Evolutionary conservation across 768 basidiomycete species (phyloP).

Genomic region (Boletus rubroflammeus): DNA sequence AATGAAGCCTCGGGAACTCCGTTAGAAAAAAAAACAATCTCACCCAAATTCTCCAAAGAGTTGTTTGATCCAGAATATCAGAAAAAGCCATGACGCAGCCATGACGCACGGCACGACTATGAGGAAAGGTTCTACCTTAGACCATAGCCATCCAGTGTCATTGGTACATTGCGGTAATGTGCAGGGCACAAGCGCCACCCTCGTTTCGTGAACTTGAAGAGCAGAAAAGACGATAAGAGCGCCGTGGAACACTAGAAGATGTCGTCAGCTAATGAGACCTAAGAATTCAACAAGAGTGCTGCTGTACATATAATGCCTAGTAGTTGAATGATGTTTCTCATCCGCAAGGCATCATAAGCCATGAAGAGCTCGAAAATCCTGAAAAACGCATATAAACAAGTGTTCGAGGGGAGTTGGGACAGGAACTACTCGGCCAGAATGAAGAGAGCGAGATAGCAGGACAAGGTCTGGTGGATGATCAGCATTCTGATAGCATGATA

Average conservation of each 20-base stretch:
- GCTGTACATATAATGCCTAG: conserved; percentile 63
- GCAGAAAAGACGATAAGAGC: conserved; percentile 72
- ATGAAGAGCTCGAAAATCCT: conserved; percentile 79
- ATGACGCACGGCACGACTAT: conserved; percentile 73
- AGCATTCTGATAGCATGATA: conserved; percentile 2
- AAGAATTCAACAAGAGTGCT: conserved; percentile 15
- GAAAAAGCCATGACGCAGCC: conserved; percentile 56
- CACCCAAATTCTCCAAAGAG: conserved; percentile 84
- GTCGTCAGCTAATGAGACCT: conserved; percentile 3
- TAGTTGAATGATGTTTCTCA: conserved; percentile 77
- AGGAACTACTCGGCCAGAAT: conserved; percentile 69
- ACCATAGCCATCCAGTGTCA: conserved; percentile 56
- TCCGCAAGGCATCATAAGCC: conserved; percentile 77
- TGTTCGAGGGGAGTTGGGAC: background rate
- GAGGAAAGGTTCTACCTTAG: conserved; percentile 58
- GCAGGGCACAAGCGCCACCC: conserved; percentile 47
- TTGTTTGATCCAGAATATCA: conserved; percentile 66
- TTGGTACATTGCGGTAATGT: conserved; percentile 39
- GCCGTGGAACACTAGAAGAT: conserved; percentile 56
- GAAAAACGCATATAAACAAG: conserved; percentile 4
- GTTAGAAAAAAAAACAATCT: conserved; percentile 19
- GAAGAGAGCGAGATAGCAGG: conserved; percentile 83
- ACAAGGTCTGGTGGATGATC: conserved; percentile 53
- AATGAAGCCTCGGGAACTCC: background rate
- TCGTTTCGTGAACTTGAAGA: conserved; percentile 77